Conservation (phyloP, 2,329 filamentous ascomycete species). For the Malbranchea cinnamomea region DNA sequence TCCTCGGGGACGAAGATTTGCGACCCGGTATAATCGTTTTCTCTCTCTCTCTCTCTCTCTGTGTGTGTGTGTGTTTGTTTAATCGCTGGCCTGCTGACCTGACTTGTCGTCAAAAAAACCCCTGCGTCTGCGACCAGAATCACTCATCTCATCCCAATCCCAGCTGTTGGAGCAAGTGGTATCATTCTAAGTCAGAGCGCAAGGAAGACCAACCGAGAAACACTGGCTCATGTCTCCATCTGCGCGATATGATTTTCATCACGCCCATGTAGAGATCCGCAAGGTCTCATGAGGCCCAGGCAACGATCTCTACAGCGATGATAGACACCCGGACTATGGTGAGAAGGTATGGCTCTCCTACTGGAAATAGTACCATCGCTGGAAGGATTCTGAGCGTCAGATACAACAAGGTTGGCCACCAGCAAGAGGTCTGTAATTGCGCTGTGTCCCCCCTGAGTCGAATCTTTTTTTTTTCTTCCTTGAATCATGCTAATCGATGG, state of each 20-base stretch:
- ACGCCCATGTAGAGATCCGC: slow-evolving; percentile 4
- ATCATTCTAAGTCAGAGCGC: not conserved
- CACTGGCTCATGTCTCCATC: slow-evolving; percentile 5
- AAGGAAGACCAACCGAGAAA: slow-evolving; percentile 6
- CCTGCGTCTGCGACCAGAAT: not conserved
- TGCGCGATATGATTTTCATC: slow-evolving; percentile 1
- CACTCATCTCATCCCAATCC: not conserved
- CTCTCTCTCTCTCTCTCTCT: not conserved
- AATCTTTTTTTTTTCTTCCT: not conserved
- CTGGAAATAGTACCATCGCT: too few species aligned
- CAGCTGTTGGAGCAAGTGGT: too few species aligned
- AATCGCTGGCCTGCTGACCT: too few species aligned
- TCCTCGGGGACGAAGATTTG: slow-evolving; percentile 6
- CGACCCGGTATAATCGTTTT: slow-evolving; percentile 3
- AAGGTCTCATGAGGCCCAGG: slow-evolving; percentile 4
- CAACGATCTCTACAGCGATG: not conserved
- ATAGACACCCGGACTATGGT: too few species aligned
- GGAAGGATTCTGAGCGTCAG: too few species aligned
- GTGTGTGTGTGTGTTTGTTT: not conserved
- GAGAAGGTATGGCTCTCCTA: too few species aligned
- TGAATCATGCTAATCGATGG: not conserved
- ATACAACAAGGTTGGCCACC: too few species aligned
- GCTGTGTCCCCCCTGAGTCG: too few species aligned
- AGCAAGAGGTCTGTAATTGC: too few species aligned
- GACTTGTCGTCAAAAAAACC: too few species aligned